Base-by-base conservation (phyloP, 2,329 filamentous ascomycete species). In the Exophiala dermatitidis region DNA sequence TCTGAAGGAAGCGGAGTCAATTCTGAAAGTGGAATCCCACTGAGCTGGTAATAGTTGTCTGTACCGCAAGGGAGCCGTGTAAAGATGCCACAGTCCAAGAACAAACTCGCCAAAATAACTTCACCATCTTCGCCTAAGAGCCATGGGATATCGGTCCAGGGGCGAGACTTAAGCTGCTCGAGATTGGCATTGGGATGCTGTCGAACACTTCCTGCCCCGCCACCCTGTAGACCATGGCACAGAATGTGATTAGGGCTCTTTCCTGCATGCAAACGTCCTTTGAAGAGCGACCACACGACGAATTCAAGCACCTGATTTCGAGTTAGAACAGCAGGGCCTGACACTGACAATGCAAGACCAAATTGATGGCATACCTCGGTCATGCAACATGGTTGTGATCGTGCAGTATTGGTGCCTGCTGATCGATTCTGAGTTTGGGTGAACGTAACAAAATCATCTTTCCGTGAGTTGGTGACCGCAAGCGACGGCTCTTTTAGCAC, bases 41-140 rank as follows among this genome's bases (percentile, higher is more conserved):
- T 89, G 31, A 95, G 67, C 67, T 97, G 91, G 62, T 83, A 81
- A 64, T 86, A 85, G 62, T 88, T 90, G 2, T 79, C 79, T 50
- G 71, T 74, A 7, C 79, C 79, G 28, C 73, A 73, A 37, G 80
- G 71, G 7, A 94, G 68, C 3, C 78, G 71, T 8, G 80, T 63
- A 65, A 93, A 98, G 4, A 97, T 72, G 4, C 86, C 85, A 67
- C 84, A 88, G 56, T 93, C 82, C 1, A 90, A 69, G 3, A 97
- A 74, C 53, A 95, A 72, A 61, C 86, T 78, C 48, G 88, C 77
- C 80, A 96, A 88, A 55, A 91, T 83, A 28, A 76, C 76, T 57
- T 94, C 86, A 2, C 88, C 88, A 45, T 82, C 81, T 55, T 77
- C 78, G 0, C 91, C 93, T 7, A 97, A 71, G 3, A 95, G 71